A percentile compares a stretch with the other conserved stretches of the same genome.
Evolutionary conservation across 345 rosid species (phyloP).

Genomic region (Gossypium arboreum): DNA sequence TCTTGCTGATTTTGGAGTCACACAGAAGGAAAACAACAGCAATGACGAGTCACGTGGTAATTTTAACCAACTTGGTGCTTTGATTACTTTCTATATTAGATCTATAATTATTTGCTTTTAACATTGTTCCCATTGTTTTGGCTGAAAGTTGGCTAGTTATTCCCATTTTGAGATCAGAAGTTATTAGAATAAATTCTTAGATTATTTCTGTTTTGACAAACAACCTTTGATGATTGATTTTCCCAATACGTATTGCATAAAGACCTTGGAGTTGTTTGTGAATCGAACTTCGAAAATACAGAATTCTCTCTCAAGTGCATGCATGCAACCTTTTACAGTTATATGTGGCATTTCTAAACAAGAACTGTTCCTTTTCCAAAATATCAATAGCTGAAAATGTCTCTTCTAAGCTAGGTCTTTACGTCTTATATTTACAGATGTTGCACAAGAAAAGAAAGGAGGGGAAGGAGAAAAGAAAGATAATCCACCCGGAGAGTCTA

Average conservation of each 20-base stretch:
- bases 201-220: neutral
- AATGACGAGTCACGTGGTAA: conserved; percentile 52
- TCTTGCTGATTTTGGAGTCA: conserved; percentile 69
- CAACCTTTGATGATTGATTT: neutral
- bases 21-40: conserved; percentile 44
- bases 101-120: neutral
- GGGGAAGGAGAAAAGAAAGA: conserved; percentile 49
- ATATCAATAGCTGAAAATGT: neutral
- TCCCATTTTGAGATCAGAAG: neutral
- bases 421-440: conserved; percentile 25
- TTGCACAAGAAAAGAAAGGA: conserved; percentile 42
- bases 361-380: neutral
- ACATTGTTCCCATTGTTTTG: neutral
- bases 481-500: conserved; percentile 44
- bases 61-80: neutral
- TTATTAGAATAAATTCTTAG: neutral
- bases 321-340: neutral
- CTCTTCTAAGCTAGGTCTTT: neutral
- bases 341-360: neutral
- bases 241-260: neutral
- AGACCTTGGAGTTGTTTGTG: neutral
- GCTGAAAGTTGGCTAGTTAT: neutral
- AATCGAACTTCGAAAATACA: neutral
- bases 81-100: neutral
- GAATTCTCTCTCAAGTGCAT: neutral